Conservation (phyloP, 768 basidiomycete species). For the Hygrophorus russula region DNA sequence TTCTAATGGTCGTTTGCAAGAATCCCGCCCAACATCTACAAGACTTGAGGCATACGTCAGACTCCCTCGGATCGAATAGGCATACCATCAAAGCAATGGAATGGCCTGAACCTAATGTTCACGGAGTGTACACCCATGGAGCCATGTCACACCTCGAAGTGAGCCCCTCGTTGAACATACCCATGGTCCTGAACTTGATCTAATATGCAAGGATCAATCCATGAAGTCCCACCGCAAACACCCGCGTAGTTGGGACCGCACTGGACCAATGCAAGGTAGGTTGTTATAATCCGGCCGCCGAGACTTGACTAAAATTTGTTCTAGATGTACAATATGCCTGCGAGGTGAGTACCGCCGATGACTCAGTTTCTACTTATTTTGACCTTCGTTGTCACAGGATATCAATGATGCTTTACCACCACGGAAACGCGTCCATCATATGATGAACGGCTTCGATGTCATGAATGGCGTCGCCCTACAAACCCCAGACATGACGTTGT, state of each 20-base stretch:
- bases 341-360: constrained; percentile 25
- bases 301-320: neutral
- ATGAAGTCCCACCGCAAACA: constrained; percentile 41
- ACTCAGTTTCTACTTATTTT: neutral
- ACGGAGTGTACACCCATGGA: constrained; percentile 31
- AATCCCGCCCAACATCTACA: constrained; percentile 2
- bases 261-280: constrained; percentile 32
- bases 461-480: constrained; percentile 43
- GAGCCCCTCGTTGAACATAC: constrained; percentile 7
- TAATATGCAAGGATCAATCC: constrained; percentile 24
- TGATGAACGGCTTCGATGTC: constrained; percentile 49
- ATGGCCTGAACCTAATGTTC: constrained; percentile 33
- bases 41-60: constrained; percentile 7
- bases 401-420: constrained; percentile 42
- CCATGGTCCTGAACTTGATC: neutral
- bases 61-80: constrained; percentile 31
- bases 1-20: constrained; percentile 2
- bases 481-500: constrained; percentile 42
- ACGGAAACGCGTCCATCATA: constrained; percentile 56
- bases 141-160: constrained; percentile 10
- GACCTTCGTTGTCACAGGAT: constrained; percentile 24
- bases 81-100: constrained; percentile 32
- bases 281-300: constrained; percentile 3
- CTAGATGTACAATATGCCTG: constrained; percentile 33
- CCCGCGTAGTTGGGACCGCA: constrained; percentile 52